Base-by-base conservation (phyloP, 202 grass and related monocot species). In the Schoenoplectus tabernaemontani region DNA sequence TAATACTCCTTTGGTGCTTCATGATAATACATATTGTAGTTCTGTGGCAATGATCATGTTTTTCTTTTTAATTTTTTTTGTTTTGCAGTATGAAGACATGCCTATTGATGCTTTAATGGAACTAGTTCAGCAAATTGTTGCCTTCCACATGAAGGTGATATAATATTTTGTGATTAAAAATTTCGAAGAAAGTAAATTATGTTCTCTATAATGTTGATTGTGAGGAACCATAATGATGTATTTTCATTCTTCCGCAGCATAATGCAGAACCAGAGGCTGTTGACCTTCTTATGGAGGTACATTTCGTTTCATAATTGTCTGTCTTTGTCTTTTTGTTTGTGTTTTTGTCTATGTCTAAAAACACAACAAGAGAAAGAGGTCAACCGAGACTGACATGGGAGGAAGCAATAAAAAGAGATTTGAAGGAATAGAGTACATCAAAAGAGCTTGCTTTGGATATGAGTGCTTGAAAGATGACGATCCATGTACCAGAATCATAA, bases 201-300 rank as follows among this genome's bases (percentile, higher is more conserved):
- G 26, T 75, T 42, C 44, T 75, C 30, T 75, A 36, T 75, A 36
- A 75, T 54, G 16, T 75, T 75, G 48, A 19, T n/a, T 75, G 28
- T 75, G 70, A 37, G 13, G 26, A 75, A 54, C 11, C 59, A 39
- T 67, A 54, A 34, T 68, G 19, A 61, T 61, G 8, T 4, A 16
- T 84, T 39, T 85, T 81, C 38, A 66, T 72, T 82, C 11, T 82
- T 15, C 37, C 83, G 70, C 80, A 99, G 92, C 96, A 99, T 41
- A 99, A 99, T 83, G 96, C 96, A 36, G 96, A 99, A 66, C 96
- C 96, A 23, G 96, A 99, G 82, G 96, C 96, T 80, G 92, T 99
- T 24, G 96, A 99, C 88, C 96, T 99, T 93, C 85, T 99, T 61
- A 99, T 99, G 86, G 96, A 99, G 96, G 96, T 96, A 89, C 48